A percentile compares a stretch with the other conserved stretches of the same genome.
Evolutionary conservation across 2,329 filamentous ascomycete species (phyloP).

Genomic region (Scedosporium apiospermum): DNA sequence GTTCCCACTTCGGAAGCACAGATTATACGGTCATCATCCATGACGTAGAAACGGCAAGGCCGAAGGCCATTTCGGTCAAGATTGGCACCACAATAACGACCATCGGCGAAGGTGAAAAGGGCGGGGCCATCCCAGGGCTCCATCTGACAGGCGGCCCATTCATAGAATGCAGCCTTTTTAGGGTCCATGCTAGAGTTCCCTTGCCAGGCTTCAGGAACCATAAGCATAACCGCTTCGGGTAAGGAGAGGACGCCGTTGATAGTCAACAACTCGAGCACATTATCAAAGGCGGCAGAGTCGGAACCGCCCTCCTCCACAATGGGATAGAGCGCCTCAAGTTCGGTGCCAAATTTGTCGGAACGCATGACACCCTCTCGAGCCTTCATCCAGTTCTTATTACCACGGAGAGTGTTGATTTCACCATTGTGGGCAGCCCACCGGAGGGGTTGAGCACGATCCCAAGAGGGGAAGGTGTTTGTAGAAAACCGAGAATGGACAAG

Average conservation of each 20-base stretch:
- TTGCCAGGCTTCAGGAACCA: conserved; percentile 98
- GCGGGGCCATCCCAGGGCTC: conserved; percentile 97
- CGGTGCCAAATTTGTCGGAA: conserved; percentile 84
- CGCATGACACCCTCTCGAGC: conserved; percentile 91
- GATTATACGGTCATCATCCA: conserved; percentile 93
- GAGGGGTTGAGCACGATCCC: conserved; percentile 93
- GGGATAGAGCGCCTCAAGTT: conserved; percentile 82
- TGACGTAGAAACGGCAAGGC: conserved; percentile 93
- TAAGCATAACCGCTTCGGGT: conserved; percentile 94
- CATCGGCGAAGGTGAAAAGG: conserved; percentile 93
- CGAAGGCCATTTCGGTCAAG: conserved; percentile 91
- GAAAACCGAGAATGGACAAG: conserved; percentile 96
- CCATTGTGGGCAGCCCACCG: conserved; percentile 97
- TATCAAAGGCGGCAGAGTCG: conserved; percentile 94
- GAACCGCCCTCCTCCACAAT: conserved; percentile 95
- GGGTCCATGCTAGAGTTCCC: conserved; percentile 87
- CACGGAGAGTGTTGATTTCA: conserved; percentile 94
- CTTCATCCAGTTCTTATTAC: conserved; percentile 99
- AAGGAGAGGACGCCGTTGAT: conserved; percentile 95
- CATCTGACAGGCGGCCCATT: conserved; percentile 98
- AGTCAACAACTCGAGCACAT: conserved; percentile 84
- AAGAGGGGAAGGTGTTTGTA: conserved; percentile 96
- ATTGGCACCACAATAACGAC: conserved; percentile 93
- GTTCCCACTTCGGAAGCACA: conserved; percentile 95
- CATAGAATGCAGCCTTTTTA: conserved; percentile 93